These are phyloP conservation scores for Fusarium sublunatum DNA, from an alignment of 2,329 filamentous ascomycete species.

Conservation along the genomic window DNA sequence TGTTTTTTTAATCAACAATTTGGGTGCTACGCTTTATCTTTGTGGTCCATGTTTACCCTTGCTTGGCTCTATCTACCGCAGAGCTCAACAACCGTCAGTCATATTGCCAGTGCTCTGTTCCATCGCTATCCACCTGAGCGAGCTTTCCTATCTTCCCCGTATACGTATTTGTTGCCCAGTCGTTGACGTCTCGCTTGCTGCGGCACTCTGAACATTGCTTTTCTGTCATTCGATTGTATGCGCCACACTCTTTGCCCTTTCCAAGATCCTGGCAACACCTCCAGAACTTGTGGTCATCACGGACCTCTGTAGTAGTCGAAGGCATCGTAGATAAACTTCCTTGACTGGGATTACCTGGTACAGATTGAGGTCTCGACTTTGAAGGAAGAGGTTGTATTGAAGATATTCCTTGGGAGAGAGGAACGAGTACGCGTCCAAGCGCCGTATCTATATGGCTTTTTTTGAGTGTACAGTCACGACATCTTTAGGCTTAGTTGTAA, in stretches of 20 bases:
- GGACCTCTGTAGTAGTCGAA: not conserved
- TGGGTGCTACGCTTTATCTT: conserved; percentile 42
- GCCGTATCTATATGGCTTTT: too few species aligned
- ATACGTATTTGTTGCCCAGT: conserved; percentile 6
- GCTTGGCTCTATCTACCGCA: not conserved
- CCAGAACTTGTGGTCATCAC: conserved; percentile 5
- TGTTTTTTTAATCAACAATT: not conserved
- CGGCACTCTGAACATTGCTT: conserved; percentile 7
- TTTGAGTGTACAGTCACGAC: too few species aligned
- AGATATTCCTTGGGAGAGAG: too few species aligned
- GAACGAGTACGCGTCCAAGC: too few species aligned
- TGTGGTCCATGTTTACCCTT: too few species aligned
- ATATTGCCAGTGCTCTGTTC: conserved; percentile 17
- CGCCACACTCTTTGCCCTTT: not conserved
- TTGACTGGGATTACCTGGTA: too few species aligned
- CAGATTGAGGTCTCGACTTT: too few species aligned
- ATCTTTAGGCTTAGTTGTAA: too few species aligned
- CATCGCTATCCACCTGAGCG: not conserved
- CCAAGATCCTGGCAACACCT: conserved; percentile 3
- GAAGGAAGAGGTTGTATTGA: too few species aligned
- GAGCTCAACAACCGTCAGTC: not conserved
- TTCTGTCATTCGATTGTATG: conserved; percentile 1
- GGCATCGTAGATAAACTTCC: not conserved
- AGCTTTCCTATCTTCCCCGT: conserved; percentile 6
- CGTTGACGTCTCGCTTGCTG: conserved; percentile 1